A percentile compares a stretch with the other conserved stretches of the same genome.
Evolutionary conservation across 768 basidiomycete species (phyloP).

Genomic region (Mycena capillaripes): DNA sequence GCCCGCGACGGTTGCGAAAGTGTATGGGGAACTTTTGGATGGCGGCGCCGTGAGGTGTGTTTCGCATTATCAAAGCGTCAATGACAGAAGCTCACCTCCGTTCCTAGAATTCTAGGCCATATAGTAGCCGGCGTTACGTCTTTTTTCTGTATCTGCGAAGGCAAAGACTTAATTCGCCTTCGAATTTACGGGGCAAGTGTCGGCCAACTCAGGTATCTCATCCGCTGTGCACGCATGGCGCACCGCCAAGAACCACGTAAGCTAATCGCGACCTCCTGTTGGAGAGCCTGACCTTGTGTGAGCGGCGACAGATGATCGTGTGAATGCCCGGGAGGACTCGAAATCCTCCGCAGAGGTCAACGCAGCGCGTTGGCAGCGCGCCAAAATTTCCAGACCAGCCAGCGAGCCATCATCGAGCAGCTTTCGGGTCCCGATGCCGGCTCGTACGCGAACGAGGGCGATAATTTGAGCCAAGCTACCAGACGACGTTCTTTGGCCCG

Average conservation of each 20-base stretch:
- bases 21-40: constrained; percentile 40
- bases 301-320: constrained; percentile 30
- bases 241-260: constrained; percentile 51
- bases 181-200: constrained; percentile 47
- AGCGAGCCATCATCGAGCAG: constrained; percentile 43
- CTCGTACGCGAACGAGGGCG: constrained; percentile 52
- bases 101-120: constrained; percentile 31
- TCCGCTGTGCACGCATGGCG: constrained; percentile 51
- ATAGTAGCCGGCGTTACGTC: constrained; percentile 37
- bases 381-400: constrained; percentile 37
- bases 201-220: constrained; percentile 47
- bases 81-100: background rate
- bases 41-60: constrained; percentile 26
- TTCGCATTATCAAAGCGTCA: background rate
- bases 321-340: constrained; percentile 33
- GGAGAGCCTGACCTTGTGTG: background rate
- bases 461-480: constrained; percentile 47
- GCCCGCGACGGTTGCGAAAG: constrained; percentile 31
- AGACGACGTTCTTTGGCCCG: constrained; percentile 48
- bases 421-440: constrained; percentile 45
- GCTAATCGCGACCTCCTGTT: constrained; percentile 11
- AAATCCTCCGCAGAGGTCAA: constrained; percentile 31
- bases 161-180: background rate
- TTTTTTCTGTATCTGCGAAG: background rate
- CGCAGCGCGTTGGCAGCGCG: too few relatives aligned